Evolutionary conservation across 75 land plant genomes (phyloP).

Genomic region (Picea glauca): DNA sequence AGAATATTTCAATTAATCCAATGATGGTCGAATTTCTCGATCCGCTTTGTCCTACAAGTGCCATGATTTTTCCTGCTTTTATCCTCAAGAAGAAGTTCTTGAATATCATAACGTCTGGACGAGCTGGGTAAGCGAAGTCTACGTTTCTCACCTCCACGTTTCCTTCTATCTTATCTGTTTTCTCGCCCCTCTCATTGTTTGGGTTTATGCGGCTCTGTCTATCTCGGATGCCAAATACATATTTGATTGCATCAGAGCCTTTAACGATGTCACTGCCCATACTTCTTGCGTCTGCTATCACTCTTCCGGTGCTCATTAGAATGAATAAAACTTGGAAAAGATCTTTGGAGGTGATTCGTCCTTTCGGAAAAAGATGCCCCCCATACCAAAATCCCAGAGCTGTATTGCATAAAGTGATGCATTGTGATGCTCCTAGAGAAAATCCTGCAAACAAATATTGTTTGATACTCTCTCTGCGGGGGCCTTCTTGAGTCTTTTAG

Average conservation of each 20-base stretch:
- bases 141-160: no score
- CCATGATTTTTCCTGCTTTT: no score
- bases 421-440: constrained; percentile 51
- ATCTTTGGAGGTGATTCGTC: constrained; percentile 35
- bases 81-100: no score
- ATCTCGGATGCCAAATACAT: constrained; percentile 68
- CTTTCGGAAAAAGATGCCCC: constrained; percentile 40
- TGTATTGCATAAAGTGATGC: constrained; percentile 38
- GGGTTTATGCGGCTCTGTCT: constrained; percentile 51
- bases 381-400: constrained; percentile 88
- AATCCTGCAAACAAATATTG: constrained; percentile 66
- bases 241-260: constrained; percentile 51
- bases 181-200: constrained; percentile 48
- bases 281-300: constrained; percentile 83
- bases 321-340: constrained; percentile 72
- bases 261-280: constrained; percentile 76
- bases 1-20: no score
- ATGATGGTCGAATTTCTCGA: no score
- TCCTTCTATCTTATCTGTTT: no score
- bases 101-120: no score
- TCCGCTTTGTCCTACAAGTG: no score
- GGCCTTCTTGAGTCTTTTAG: constrained; percentile 37
- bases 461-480: constrained; percentile 27
- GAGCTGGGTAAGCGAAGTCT: no score
- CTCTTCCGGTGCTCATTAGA: constrained; percentile 72